phyloP scores from a whole-genome alignment of 1,139 yeast genomes.

The Candida frijolesensis region DNA sequence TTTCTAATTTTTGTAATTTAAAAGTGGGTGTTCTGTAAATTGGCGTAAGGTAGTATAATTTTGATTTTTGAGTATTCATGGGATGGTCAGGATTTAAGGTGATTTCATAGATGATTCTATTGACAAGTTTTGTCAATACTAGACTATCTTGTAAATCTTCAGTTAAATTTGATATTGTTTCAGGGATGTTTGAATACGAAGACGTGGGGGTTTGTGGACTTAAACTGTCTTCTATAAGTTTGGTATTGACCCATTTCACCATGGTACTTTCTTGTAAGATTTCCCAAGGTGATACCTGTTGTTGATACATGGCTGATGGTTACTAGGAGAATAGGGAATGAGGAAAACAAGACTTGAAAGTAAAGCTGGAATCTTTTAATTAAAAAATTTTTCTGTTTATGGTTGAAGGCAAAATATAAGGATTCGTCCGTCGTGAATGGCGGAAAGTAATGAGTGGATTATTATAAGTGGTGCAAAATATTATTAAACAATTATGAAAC shows the following conservation, averaged over 20 bases:
- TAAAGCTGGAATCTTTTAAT: neutral
- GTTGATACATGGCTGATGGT: slow-evolving; percentile 1
- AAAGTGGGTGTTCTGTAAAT: slow-evolving; percentile 50
- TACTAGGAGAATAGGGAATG: neutral
- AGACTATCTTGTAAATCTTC: slow-evolving; percentile 44
- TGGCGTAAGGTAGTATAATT: slow-evolving; percentile 35
- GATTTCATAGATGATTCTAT: slow-evolving; percentile 29
- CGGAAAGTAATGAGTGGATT: neutral
- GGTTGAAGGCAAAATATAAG: too few relatives aligned
- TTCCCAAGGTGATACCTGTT: slow-evolving; percentile 32
- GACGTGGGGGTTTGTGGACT: slow-evolving; percentile 13
- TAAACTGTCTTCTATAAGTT: slow-evolving; percentile 21
- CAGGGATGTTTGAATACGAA: slow-evolving; percentile 4
- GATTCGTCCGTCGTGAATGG: too few relatives aligned
- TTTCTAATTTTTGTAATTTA: slow-evolving; percentile 64
- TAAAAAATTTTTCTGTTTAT: neutral
- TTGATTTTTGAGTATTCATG: slow-evolving; percentile 19
- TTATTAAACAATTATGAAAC: too few relatives aligned
- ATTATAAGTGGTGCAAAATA: neutral
- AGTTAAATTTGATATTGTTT: slow-evolving; percentile 8
- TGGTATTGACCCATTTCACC: slow-evolving; percentile 49
- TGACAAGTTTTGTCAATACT: slow-evolving; percentile 38
- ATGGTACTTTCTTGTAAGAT: slow-evolving; percentile 47
- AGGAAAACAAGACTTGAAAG: neutral
- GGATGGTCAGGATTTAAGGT: slow-evolving; percentile 16